These are phyloP conservation scores for Danielozyma ontarioensis DNA, from an alignment of 805 yeast species.

Conservation along the genomic window DNA sequence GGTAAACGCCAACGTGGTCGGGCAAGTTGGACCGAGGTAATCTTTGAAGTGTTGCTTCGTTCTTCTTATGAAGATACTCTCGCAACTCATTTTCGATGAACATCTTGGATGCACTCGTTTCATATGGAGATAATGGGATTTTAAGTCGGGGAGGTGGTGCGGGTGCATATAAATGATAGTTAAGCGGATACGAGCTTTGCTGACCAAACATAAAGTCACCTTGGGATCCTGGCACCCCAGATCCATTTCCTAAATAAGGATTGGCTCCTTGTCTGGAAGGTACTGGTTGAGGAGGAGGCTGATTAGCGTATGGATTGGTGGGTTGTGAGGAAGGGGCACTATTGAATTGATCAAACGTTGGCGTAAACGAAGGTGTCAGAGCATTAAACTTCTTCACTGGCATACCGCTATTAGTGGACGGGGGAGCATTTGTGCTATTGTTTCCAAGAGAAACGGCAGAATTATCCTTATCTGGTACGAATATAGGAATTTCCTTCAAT, in stretches of 20 bases:
- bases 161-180: constrained; percentile 88
- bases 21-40: constrained; percentile 47
- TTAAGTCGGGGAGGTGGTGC: constrained; percentile 72
- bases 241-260: constrained; percentile 5
- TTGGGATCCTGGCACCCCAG: constrained; percentile 13
- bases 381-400: constrained; percentile 34
- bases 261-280: not conserved
- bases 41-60: constrained; percentile 74
- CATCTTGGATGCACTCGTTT: constrained; percentile 61
- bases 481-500: constrained; percentile 42
- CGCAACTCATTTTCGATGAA: constrained; percentile 72
- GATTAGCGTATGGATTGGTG: not conserved
- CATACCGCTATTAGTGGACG: too few species aligned
- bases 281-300: not conserved
- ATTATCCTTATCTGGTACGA: constrained; percentile 31
- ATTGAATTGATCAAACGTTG: constrained; percentile 7
- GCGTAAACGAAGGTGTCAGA: constrained; percentile 37
- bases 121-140: constrained; percentile 60
- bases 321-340: not conserved
- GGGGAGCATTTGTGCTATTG: too few species aligned
- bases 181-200: constrained; percentile 44
- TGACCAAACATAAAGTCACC: constrained; percentile 10
- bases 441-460: too few species aligned
- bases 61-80: constrained; percentile 63
- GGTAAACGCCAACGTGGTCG: constrained; percentile 61